Evolutionary conservation across 2,329 filamentous ascomycete genomes (phyloP).

Genomic region (Fonsecaea monophora): DNA sequence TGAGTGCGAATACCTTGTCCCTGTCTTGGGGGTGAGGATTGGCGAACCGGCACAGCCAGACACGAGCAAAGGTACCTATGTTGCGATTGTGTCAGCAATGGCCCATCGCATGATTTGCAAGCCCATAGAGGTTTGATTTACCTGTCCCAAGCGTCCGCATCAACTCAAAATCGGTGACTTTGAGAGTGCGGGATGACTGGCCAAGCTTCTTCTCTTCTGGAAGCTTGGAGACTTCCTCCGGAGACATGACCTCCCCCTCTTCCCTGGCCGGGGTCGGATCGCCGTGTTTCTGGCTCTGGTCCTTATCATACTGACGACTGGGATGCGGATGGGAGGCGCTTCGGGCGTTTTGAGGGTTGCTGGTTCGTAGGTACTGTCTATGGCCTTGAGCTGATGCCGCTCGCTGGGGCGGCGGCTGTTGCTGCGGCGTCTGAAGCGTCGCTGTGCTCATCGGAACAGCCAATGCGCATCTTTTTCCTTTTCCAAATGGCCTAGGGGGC

Average conservation of each 20-base stretch:
- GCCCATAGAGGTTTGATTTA: conserved; percentile 38
- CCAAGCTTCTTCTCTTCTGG: conserved; percentile 49
- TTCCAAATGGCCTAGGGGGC: conserved; percentile 36
- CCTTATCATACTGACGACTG: conserved; percentile 38
- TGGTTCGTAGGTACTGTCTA: conserved; percentile 37
- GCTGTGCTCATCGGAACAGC: conserved; percentile 41
- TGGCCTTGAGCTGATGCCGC: conserved; percentile 41
- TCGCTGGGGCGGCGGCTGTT: conserved; percentile 38
- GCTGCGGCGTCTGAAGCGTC: conserved; percentile 41
- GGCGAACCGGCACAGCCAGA: conserved; percentile 56
- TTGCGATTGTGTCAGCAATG: conserved; percentile 14
- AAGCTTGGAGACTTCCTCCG: conserved; percentile 47
- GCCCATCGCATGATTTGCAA: not conserved
- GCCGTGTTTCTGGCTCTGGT: conserved; percentile 34
- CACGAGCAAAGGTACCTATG: conserved; percentile 58
- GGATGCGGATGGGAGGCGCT: conserved; percentile 40
- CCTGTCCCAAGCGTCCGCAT: conserved; percentile 59
- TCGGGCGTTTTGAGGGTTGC: conserved; percentile 35
- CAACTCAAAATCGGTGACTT: conserved; percentile 54
- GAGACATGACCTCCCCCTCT: conserved; percentile 23
- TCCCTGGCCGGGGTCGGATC: conserved; percentile 23
- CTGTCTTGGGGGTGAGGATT: conserved; percentile 45
- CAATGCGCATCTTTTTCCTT: conserved; percentile 34
- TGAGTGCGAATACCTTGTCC: conserved; percentile 56
- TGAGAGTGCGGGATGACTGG: conserved; percentile 48